Conservation (phyloP, 345 rosid genomes). For the Lumnitzera racemosa region DNA sequence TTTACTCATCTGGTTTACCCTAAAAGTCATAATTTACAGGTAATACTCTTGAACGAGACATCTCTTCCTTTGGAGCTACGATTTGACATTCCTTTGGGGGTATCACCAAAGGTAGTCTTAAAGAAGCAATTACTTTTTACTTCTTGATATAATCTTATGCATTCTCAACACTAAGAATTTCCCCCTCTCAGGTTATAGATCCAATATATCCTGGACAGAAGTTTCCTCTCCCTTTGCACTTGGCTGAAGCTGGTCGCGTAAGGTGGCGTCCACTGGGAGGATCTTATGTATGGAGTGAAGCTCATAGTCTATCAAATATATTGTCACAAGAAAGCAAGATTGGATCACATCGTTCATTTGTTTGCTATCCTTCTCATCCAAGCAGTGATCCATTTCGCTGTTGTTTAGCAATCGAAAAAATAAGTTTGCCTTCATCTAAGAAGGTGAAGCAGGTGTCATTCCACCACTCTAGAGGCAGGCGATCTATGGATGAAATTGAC, state of each 20-base stretch:
- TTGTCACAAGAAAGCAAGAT: conserved; percentile 68
- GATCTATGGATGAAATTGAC: conserved; percentile 24
- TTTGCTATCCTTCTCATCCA: conserved; percentile 89
- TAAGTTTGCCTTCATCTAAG: conserved; percentile 42
- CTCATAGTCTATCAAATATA: conserved; percentile 61
- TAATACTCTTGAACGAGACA: conserved; percentile 65
- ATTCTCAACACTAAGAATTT: conserved; percentile 4
- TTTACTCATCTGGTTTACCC: conserved; percentile 13
- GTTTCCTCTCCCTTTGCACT: conserved; percentile 82
- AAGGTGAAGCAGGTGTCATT: conserved; percentile 23
- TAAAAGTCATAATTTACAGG: conserved; percentile 41
- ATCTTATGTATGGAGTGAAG: conserved; percentile 91
- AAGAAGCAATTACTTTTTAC: too few relatives aligned
- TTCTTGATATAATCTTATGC: too few relatives aligned
- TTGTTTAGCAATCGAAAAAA: conserved; percentile 63
- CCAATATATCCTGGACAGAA: conserved; percentile 88
- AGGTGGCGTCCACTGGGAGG: conserved; percentile 88
- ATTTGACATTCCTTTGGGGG: conserved; percentile 91
- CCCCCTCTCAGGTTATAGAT: conserved; percentile 59
- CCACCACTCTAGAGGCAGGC: conserved; percentile 16
- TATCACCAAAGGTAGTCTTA: conserved; percentile 71
- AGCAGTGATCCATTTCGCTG: conserved; percentile 85
- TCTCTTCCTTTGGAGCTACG: conserved; percentile 78
- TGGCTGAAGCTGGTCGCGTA: conserved; percentile 84
- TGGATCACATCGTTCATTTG: conserved; percentile 78